Base-by-base conservation (phyloP, 176 grass and related monocot species). In the Ananas comosus region DNA sequence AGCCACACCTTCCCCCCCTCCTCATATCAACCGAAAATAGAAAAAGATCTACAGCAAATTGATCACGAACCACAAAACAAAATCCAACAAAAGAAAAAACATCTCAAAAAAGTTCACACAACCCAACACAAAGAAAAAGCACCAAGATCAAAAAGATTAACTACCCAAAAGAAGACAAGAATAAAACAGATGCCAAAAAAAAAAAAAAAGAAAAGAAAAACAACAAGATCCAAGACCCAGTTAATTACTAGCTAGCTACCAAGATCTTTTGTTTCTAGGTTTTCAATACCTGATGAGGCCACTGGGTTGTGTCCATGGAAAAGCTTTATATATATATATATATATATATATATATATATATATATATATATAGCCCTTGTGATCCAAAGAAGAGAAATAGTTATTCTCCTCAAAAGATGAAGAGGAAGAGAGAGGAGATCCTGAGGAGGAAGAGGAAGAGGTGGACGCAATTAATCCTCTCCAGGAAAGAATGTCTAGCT, bases 271-370 rank as follows among this genome's bases (percentile, higher is more conserved):
- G 54, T 59, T 59, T 49, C 22, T 33, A 71, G 50, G 17, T 29
- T 23, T 75, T 42, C 4, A 42, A 7, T 42, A 75, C 73, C 73
- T 75, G 63, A 75, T 75, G 63, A 75, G 61, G 61, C 73, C 73
- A 75, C 63, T 75, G 73, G 49, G 21, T 9, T 23, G 73, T 28
- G 66, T 75, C 73, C 73, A 75, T 75, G 63, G 49, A 54, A 29
- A 19, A 19, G 12, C 51, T 10, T 61, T 61, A 19, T 19, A 61
- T 7, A 19, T 18, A 61, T 16, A 10, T 27, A 27, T 27, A 27
- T 61, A 19, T 19, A 61, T 7, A 19, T 18, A 61, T 16, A 10
- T n/a, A n/a, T 24, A 24, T 24, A 24, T 24, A 24, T 24, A 24
- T 27, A 27, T 61, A 19, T 19, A 61, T 7, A 19, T 18, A 61